Percentiles rank a stretch among this genome's conserved stretches.
Conservation (phyloP, 768 basidiomycete genomes). For the Trametes cinnabarina region DNA sequence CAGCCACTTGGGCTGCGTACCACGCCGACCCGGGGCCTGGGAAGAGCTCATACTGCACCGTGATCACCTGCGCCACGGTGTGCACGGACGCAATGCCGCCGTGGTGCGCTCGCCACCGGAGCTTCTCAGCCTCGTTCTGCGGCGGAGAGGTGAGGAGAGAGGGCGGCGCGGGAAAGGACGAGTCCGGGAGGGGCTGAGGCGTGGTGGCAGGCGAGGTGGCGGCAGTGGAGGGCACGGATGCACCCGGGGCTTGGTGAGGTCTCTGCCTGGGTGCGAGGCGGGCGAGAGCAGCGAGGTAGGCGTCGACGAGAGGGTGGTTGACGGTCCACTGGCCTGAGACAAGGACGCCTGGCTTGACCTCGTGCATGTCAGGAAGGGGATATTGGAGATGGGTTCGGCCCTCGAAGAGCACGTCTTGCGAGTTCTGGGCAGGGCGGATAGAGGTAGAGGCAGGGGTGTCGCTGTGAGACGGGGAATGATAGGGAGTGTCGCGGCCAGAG, state of each 20-base stretch:
- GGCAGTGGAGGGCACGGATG: conserved; percentile 4
- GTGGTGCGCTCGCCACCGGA: conserved; percentile 10
- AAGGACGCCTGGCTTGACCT: conserved; percentile 37
- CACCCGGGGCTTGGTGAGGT: neutral
- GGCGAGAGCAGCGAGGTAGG: conserved; percentile 48
- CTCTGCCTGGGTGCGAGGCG: conserved; percentile 32
- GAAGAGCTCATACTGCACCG: conserved; percentile 13
- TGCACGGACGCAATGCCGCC: conserved; percentile 9
- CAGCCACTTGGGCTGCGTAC: conserved; percentile 10
- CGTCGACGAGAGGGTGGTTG: conserved; percentile 47
- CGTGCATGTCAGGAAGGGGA: conserved; percentile 23
- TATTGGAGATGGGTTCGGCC: conserved; percentile 18
- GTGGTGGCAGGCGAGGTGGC: neutral
- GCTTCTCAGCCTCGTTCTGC: conserved; percentile 2
- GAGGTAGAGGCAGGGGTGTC: conserved; percentile 25
- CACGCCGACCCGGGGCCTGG: conserved; percentile 1
- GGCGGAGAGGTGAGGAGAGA: neutral
- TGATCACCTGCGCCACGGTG: conserved; percentile 11
- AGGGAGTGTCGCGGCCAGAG: conserved; percentile 33
- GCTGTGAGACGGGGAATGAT: conserved; percentile 27
- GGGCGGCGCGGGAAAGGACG: neutral
- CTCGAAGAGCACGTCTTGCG: neutral
- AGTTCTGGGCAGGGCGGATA: neutral
- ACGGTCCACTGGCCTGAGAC: conserved; percentile 44
- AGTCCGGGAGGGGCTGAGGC: neutral